Base-by-base conservation (phyloP, 768 basidiomycete genomes). In the Suillus paluster region DNA sequence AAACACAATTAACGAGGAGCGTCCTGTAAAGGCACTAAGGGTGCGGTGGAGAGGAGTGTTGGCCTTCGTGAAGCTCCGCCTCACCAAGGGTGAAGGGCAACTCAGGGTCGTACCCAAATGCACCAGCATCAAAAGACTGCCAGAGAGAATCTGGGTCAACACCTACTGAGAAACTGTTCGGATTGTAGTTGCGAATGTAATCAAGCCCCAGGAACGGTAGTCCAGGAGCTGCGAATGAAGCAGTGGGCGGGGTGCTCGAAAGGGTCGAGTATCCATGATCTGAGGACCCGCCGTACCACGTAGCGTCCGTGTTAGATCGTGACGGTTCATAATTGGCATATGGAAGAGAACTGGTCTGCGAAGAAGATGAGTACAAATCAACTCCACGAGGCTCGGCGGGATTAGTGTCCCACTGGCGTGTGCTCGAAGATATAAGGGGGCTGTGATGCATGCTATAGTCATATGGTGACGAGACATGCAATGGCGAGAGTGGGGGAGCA, bases 201-300 rank as follows among this genome's bases (percentile, higher is more conserved):
- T 95, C 93, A 36, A 94, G 80, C 11, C 92, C 93, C 34, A 86
- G 83, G 80, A 94, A 95, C 1, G 92, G 93, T n/a, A 94, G 79
- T 42, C 91, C 91, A 25, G 87, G 81, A 10, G 86, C 85, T 64
- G 87, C 79, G 71, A 92, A 92, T 5, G 83, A 80, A n/a, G 89
- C 74, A 6, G 81, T 83, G 14, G 88, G 84, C 3, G 88, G 84
- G 12, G 86, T 84, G 12, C 82, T 83, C 6, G 86, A 86, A 36
- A 84, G 75, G 5, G 81, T 81, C 55, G 75, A 57, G 73, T 71
- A 67, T 78, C 77, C 69, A 76, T 67, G 77, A 80, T 67, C 73
- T 71, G 65, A 78, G 80, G 61, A 66, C 44, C 70, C 61, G 60
- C 27, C 42, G 53, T 75, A 75, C 74, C 74, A 75, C n/a, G 66